These are phyloP conservation scores for Prunus campanulata DNA, from an alignment of 306 rosid species.

Conservation along the genomic window DNA sequence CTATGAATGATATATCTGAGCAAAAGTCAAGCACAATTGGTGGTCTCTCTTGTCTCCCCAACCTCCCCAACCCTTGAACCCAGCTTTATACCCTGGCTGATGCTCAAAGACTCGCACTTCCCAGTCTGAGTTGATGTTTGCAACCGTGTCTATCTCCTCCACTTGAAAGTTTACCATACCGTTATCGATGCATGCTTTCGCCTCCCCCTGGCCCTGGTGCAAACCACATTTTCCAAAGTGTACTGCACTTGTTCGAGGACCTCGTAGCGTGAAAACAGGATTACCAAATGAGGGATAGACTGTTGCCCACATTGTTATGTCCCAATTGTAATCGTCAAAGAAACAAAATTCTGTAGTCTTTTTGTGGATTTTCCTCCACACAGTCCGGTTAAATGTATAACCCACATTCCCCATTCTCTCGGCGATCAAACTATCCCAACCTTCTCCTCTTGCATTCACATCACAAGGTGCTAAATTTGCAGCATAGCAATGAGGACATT, in stretches of 20 bases:
- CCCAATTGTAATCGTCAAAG: conserved; percentile 98
- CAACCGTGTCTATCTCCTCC: conserved; percentile 54
- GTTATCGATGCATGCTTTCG: conserved; percentile 62
- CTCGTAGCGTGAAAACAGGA: conserved; percentile 81
- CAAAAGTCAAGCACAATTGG: conserved; percentile 68
- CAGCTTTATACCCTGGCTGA: conserved; percentile 90
- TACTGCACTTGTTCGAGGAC: conserved; percentile 83
- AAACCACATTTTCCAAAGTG: conserved; percentile 96
- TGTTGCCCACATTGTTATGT: conserved; percentile 97
- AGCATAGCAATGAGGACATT: conserved; percentile 86
- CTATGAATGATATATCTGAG: conserved; percentile 57
- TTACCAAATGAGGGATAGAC: conserved; percentile 93
- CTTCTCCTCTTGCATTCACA: conserved; percentile 92
- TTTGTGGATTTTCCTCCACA: conserved; percentile 87
- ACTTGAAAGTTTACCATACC: conserved; percentile 58
- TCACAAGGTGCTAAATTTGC: conserved; percentile 95
- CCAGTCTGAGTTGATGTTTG: conserved; percentile 73
- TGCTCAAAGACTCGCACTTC: conserved; percentile 45
- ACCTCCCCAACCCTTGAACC: conserved; percentile 98
- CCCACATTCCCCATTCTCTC: conserved; percentile 98
- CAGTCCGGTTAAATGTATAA: conserved; percentile 72
- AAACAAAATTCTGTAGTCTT: conserved; percentile 72
- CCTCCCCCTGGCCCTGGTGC: conserved; percentile 93
- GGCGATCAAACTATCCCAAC: conserved; percentile 57
- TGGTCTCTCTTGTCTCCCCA: conserved; percentile 95